Evolutionary conservation across 2,329 filamentous ascomycete species (phyloP), one percentile per base, ranked within the genome.

Genomic region (Neonectria faginata): DNA sequence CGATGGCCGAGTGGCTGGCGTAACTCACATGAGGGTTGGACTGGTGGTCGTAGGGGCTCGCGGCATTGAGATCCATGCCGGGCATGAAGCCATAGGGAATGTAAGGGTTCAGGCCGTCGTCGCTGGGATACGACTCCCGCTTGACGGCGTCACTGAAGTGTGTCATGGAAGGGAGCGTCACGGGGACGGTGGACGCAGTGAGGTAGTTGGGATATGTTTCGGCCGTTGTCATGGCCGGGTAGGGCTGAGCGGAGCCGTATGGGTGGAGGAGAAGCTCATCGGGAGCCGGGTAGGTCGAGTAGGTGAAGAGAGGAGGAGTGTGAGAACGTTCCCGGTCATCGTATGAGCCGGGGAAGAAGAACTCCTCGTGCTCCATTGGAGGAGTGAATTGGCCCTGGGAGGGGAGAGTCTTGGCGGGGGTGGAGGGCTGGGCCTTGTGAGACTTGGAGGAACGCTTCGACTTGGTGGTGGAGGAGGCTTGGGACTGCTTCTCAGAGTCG

Each of bases 1-100:
- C 68, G 51, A 77, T 78, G 77, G 73, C 76, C 74, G 75, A 79
- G 76, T 81, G 82, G 75, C 78, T 73, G 67, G 73, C 67, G 67
- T 73, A 82, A 89, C 88, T 91, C 90, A 94, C 91, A 88, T 92
- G 90, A 85, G 90, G 87, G 80, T 88, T 86, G 78, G 88, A 87
- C 72, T 89, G 83, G 77, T 91, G 83, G 77, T 91, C 87, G 82
- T 92, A 93, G 27, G 86, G 82, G 71, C 87, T 84, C 62, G 84
- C 81, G 64, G 83, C 80, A 75, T 85, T 84, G 71, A 91, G 86
- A 72, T 92, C 89, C 76, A 92, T 86, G 55, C 85, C 84, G 62
- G 86, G 83, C 78, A 91, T 84, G 72, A 89, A 90, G 70, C 84
- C 83, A 77, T 92, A 93, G 80, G 83, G 86, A 80, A 92, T 87